A percentile compares a stretch with the other conserved stretches of the same genome.
Conservation (phyloP, 1,284 basidiomycete genomes). For the Pisolithus thermaeus region DNA sequence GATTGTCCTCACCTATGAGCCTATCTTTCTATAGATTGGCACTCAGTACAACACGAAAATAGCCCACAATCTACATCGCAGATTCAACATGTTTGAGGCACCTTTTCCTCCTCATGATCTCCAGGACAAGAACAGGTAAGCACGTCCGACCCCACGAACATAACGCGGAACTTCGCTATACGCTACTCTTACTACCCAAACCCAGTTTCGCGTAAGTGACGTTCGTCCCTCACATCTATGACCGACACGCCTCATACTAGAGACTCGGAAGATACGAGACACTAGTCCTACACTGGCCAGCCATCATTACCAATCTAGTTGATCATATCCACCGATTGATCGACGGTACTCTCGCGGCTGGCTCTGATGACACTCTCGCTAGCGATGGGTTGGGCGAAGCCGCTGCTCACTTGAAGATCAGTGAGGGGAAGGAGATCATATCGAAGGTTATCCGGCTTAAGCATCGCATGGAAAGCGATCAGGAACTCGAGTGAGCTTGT, state of each 20-base stretch:
- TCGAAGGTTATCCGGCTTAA: slow-evolving; percentile 77
- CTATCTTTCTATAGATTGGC: no score
- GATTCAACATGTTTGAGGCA: no score
- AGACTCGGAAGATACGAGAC: slow-evolving; percentile 51
- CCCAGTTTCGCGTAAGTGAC: neutral
- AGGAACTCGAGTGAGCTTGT: slow-evolving; percentile 58
- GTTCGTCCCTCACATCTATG: neutral
- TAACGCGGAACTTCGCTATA: no score
- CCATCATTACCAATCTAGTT: slow-evolving; percentile 79
- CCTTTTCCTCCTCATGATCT: no score
- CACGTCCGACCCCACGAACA: no score
- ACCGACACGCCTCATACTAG: slow-evolving; percentile 2
- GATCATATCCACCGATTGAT: slow-evolving; percentile 62
- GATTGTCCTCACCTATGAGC: no score
- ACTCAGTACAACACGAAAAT: no score
- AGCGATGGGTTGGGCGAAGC: slow-evolving; percentile 10
- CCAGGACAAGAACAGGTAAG: no score
- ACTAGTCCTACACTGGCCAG: slow-evolving; percentile 76
- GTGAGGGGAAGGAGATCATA: slow-evolving; percentile 79
- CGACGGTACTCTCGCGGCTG: slow-evolving; percentile 40
- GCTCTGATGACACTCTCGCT: slow-evolving; percentile 10
- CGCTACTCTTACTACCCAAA: neutral
- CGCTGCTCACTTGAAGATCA: slow-evolving; percentile 35
- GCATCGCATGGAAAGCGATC: slow-evolving; percentile 85
- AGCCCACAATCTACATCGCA: no score